These are phyloP conservation scores for Dactylonectria macrodidyma DNA, from an alignment of 2,329 filamentous ascomycete genomes.

Conservation along the genomic window DNA sequence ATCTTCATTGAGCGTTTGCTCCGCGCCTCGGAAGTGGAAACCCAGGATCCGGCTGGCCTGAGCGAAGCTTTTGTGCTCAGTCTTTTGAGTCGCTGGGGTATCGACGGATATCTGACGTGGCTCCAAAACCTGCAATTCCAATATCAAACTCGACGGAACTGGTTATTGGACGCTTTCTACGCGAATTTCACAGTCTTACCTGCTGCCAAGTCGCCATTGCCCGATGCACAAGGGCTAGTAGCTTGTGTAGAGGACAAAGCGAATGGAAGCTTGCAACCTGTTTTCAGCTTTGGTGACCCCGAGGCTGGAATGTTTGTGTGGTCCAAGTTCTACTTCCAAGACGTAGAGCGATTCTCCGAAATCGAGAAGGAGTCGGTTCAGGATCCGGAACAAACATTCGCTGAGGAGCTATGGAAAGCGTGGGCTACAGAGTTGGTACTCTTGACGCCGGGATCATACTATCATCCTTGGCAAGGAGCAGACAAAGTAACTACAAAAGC, in stretches of 20 bases:
- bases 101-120: conserved; percentile 82
- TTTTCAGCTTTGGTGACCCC: conserved; percentile 50
- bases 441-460: conserved; percentile 51
- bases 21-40: conserved; percentile 62
- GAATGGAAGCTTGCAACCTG: conserved; percentile 27
- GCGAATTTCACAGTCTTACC: conserved; percentile 37
- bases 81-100: conserved; percentile 75
- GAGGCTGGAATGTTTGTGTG: conserved; percentile 53
- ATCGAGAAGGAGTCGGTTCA: conserved; percentile 35
- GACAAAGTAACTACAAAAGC: conserved; percentile 45
- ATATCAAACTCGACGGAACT: conserved; percentile 77
- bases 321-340: conserved; percentile 48
- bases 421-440: conserved; percentile 42
- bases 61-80: conserved; percentile 62
- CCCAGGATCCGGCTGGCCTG: conserved; percentile 79
- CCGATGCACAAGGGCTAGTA: conserved; percentile 37
- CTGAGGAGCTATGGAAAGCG: conserved; percentile 40
- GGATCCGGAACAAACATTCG: conserved; percentile 46
- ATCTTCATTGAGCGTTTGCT: conserved; percentile 50
- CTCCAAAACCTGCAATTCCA: conserved; percentile 77
- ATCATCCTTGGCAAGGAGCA: conserved; percentile 50
- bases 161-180: conserved; percentile 70
- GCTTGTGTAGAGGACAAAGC: conserved; percentile 32
- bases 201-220: conserved; percentile 35
- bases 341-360: conserved; percentile 33